These are phyloP conservation scores for Alternaria angustiovoidea DNA, from an alignment of 2,329 filamentous ascomycete genomes.

Conservation along the genomic window DNA sequence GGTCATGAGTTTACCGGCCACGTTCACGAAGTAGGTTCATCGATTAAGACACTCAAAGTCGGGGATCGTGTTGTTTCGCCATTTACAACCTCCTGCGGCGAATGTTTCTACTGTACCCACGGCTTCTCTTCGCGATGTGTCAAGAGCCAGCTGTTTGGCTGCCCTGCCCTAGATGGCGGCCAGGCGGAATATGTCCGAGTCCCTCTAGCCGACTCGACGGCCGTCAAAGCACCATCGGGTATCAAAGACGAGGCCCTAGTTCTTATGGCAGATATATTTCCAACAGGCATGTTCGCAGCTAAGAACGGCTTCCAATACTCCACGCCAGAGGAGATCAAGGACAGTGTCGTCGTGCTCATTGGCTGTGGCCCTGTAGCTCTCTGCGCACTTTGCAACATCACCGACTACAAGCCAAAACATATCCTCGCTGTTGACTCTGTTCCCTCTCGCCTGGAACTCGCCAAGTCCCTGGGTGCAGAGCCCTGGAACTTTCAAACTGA, in stretches of 20 bases:
- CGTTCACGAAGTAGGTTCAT: slow-evolving; percentile 71
- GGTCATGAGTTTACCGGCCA: slow-evolving; percentile 88
- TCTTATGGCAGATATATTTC: slow-evolving; percentile 93
- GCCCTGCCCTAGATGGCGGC: slow-evolving; percentile 72
- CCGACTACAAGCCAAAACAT: slow-evolving; percentile 77
- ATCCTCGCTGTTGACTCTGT: slow-evolving; percentile 83
- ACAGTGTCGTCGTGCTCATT: slow-evolving; percentile 78
- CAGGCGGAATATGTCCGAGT: slow-evolving; percentile 80
- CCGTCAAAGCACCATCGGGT: slow-evolving; percentile 74
- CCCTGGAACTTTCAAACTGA: slow-evolving; percentile 80
- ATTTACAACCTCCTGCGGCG: slow-evolving; percentile 70
- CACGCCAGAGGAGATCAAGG: slow-evolving; percentile 63
- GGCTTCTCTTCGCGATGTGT: slow-evolving; percentile 80
- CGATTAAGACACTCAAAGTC: slow-evolving; percentile 72
- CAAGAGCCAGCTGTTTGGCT: slow-evolving; percentile 75
- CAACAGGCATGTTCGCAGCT: slow-evolving; percentile 82
- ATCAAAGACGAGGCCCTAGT: slow-evolving; percentile 79
- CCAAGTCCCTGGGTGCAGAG: slow-evolving; percentile 78
- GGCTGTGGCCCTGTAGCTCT: slow-evolving; percentile 84
- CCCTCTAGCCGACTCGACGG: slow-evolving; percentile 80
- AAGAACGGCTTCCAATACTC: slow-evolving; percentile 76
- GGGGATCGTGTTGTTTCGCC: slow-evolving; percentile 84
- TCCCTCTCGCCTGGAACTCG: slow-evolving; percentile 75
- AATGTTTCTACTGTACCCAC: slow-evolving; percentile 85
- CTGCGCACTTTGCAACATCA: slow-evolving; percentile 79